These are phyloP conservation scores for Syzygium jambos DNA, from an alignment of 345 rosid species.

Conservation along the genomic window DNA sequence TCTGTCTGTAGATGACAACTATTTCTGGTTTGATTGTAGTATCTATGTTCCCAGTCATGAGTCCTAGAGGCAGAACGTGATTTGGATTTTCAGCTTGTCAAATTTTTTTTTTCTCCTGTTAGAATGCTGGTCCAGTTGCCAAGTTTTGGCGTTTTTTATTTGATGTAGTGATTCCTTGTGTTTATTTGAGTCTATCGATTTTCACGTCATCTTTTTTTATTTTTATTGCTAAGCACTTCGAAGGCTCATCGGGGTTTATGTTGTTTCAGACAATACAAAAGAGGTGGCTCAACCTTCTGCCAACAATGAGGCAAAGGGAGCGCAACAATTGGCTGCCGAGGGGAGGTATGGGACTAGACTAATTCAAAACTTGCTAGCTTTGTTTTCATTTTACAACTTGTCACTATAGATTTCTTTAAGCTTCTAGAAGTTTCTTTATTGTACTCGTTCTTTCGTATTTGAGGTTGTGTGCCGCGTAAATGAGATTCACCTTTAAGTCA, in stretches of 20 bases:
- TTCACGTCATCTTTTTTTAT: not conserved
- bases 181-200: not conserved
- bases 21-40: not conserved
- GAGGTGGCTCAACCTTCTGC: slow-evolving; percentile 26
- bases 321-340: slow-evolving; percentile 33
- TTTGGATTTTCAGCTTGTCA: not conserved
- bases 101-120: not conserved
- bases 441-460: not conserved
- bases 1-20: not conserved
- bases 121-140: not conserved
- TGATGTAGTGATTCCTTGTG: not conserved
- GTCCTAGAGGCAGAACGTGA: not conserved
- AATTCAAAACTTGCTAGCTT: not conserved
- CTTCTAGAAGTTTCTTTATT: not conserved
- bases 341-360: slow-evolving; percentile 41
- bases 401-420: not conserved
- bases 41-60: not conserved
- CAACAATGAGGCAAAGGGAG: slow-evolving; percentile 20
- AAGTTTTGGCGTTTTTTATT: not conserved
- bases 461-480: not conserved
- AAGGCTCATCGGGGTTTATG: not conserved
- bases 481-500: not conserved
- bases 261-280: slow-evolving; percentile 48
- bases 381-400: not conserved
- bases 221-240: not conserved